phyloP scores from a whole-genome alignment of 345 rosid genomes.

The Camelina laxa region DNA sequence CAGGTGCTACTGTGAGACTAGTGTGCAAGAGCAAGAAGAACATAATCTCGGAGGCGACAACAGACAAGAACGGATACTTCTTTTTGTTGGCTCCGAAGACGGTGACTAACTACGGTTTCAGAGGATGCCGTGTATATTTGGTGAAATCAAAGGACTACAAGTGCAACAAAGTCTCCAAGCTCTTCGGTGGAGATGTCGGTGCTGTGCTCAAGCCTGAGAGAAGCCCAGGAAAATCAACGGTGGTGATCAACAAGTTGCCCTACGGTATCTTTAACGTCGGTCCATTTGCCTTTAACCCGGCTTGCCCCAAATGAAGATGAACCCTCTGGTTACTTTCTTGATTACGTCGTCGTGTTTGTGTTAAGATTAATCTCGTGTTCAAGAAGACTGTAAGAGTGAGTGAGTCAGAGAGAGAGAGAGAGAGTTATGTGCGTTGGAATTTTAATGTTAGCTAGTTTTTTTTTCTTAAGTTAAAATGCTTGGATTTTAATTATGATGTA shows the following conservation, averaged over 20 bases:
- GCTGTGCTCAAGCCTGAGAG: conserved; percentile 58
- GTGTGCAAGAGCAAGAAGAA: conserved; percentile 67
- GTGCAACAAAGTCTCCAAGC: conserved; percentile 55
- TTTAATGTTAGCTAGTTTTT: conserved; percentile 33
- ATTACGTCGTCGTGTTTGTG: conserved; percentile 9
- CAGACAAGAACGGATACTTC: conserved; percentile 91
- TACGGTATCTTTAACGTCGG: conserved; percentile 68
- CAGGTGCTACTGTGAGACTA: conserved; percentile 76
- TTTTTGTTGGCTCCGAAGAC: conserved; percentile 65
- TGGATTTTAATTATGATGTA: conserved; percentile 8
- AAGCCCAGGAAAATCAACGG: conserved; percentile 28
- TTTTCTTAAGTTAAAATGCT: conserved; percentile 28
- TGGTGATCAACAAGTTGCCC: conserved; percentile 41
- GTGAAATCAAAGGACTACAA: conserved; percentile 51
- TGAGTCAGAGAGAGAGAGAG: background rate
- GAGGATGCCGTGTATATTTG: conserved; percentile 67
- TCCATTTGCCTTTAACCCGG: conserved; percentile 83
- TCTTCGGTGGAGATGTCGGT: conserved; percentile 67
- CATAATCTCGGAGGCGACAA: conserved; percentile 42
- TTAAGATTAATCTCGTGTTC: background rate
- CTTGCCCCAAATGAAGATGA: conserved; percentile 54
- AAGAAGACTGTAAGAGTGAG: background rate
- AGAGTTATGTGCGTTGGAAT: conserved; percentile 15
- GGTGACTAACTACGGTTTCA: conserved; percentile 75
- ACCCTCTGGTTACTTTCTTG: conserved; percentile 19